phyloP scores from a whole-genome alignment of 768 basidiomycete genomes.

The Lentinus brumalis region DNA sequence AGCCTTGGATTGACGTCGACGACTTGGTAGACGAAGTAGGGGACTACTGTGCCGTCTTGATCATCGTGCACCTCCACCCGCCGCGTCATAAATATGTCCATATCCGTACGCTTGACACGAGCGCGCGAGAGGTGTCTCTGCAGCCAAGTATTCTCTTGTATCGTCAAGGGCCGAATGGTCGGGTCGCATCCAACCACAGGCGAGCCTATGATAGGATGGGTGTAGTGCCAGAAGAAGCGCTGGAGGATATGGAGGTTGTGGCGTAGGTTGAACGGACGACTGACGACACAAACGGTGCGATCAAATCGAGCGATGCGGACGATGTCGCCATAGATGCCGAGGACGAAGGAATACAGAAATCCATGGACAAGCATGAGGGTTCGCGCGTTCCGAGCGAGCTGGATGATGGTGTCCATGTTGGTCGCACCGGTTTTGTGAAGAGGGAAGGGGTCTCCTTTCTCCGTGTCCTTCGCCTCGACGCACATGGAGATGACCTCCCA shows the following conservation, averaged over 20 bases:
- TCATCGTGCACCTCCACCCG: slow-evolving; percentile 9
- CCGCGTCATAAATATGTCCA: background rate
- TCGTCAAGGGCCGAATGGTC: background rate
- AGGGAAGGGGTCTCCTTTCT: background rate
- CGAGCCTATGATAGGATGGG: slow-evolving; percentile 5
- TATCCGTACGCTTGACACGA: background rate
- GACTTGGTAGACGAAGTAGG: slow-evolving; percentile 2
- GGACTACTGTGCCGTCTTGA: background rate
- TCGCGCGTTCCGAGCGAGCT: slow-evolving; percentile 6
- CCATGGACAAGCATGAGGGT: slow-evolving; percentile 15
- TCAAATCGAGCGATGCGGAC: slow-evolving; percentile 17
- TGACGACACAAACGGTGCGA: slow-evolving; percentile 4
- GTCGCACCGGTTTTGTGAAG: background rate
- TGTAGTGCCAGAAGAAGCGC: slow-evolving; percentile 17
- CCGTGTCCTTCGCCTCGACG: too few relatives aligned
- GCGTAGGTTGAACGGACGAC: background rate
- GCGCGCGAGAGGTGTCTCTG: background rate
- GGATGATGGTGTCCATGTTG: slow-evolving; percentile 1
- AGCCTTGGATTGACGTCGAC: slow-evolving; percentile 11
- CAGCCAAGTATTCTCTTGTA: background rate
- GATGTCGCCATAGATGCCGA: slow-evolving; percentile 15
- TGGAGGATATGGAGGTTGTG: background rate
- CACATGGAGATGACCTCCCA: background rate
- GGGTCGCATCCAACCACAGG: slow-evolving; percentile 13
- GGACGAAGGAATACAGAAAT: slow-evolving; percentile 6